These are phyloP conservation scores for Malus orientalis DNA, from an alignment of 306 rosid genomes.

Conservation along the genomic window DNA sequence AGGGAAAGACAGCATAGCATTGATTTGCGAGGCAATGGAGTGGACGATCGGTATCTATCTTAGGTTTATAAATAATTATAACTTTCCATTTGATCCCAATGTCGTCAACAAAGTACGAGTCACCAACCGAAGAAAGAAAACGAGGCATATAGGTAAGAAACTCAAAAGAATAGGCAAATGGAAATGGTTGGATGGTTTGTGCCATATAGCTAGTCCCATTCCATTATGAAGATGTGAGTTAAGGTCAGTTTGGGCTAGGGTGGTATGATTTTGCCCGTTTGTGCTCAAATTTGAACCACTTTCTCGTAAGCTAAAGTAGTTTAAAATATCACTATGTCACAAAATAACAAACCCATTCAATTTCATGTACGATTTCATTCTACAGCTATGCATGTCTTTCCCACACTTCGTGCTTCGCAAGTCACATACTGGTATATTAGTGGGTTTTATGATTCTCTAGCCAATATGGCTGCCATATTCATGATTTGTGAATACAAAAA, in stretches of 20 bases:
- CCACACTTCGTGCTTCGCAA: not conserved
- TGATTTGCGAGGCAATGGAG: slow-evolving; percentile 11
- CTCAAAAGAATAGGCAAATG: not conserved
- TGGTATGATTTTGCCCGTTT: too few relatives aligned
- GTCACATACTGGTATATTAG: not conserved
- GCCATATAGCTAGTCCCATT: not conserved
- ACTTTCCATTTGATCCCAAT: not conserved
- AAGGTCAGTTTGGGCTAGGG: too few relatives aligned
- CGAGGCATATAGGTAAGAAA: not conserved
- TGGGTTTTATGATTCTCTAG: too few relatives aligned
- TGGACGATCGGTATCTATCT: not conserved
- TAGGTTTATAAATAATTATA: not conserved
- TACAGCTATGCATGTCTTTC: not conserved
- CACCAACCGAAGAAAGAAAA: too few relatives aligned
- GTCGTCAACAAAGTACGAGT: too few relatives aligned
- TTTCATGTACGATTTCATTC: not conserved
- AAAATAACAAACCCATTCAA: not conserved
- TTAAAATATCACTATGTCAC: not conserved
- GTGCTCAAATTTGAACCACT: not conserved
- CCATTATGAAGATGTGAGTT: too few relatives aligned
- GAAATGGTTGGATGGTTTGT: not conserved
- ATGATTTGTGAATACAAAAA: too few relatives aligned
- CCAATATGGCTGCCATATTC: not conserved
- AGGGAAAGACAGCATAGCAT: not conserved
- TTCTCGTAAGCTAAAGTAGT: not conserved